Base-by-base conservation (phyloP, 2,329 filamentous ascomycete genomes). In the Corinectria fuckeliana region DNA sequence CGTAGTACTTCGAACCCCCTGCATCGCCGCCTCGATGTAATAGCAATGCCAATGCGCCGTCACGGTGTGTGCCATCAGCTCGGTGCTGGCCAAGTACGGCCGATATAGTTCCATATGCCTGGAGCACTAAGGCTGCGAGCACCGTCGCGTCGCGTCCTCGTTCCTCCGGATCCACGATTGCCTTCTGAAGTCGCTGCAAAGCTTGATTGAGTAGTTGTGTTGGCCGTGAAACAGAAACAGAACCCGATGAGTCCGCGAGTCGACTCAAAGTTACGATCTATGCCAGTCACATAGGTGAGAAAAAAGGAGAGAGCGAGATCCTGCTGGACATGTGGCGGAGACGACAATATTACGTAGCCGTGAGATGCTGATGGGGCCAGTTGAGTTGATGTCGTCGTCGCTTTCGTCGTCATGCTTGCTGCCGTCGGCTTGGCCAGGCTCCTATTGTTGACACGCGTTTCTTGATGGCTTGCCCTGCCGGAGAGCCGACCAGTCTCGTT, bases 171-270 rank as follows among this genome's bases (percentile, higher is more conserved):
- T 34, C 18, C 2, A 45, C 4, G 0, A 55, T 50, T 1, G 64
- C 64, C 10, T 34, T 6, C 2, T 53, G 60, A 2, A 66, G 26
- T 3, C 42, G 36, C 0, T 32, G n/a, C 1, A 66, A 21, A 3
- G 64, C 63, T n/a, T 57, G 25, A 0, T 13, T 32, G 5, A 55
- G 42, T 2, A 61, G 1, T 4, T 55, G 58, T 8, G 25, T 51
- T 0, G 51, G 45, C 0, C 48, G 2, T 0, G 51, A 18, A 1
- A 9, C 10, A 1, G 32, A 5, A 8, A 26, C 1, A 0, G 34
- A 66, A 54, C 13, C 66, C 63, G 2, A 66, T 5, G 28, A 66
- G 64, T 0, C 64, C 64, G 13, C 64, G 39, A 0, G 63, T 60
- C 0, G 64, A 66, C 5, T 64, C 55, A 26, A 66, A 5, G 2